Percentiles rank a stretch among this genome's conserved stretches.
Evolutionary conservation across 2,329 filamentous ascomycete species (phyloP).

Genomic region (Microsporum audouinii): DNA sequence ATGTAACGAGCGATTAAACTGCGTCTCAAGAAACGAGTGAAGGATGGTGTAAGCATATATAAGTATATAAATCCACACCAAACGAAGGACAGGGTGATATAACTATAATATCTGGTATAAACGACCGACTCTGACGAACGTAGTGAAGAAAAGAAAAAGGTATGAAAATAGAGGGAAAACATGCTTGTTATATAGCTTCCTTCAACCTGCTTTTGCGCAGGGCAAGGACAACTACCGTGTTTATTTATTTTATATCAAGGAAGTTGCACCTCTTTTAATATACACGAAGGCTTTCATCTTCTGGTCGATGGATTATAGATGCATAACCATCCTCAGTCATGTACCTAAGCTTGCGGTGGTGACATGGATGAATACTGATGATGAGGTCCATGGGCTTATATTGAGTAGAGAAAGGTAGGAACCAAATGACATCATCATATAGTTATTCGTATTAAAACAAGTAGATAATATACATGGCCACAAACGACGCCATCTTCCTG

Average conservation of each 20-base stretch:
- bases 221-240: neutral
- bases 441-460: neutral
- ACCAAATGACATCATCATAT: no score
- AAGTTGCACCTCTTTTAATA: neutral
- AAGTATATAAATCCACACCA: neutral
- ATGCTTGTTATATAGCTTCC: neutral
- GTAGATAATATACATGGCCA: neutral
- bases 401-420: no score
- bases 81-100: neutral
- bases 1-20: neutral
- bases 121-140: neutral
- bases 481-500: neutral
- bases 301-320: neutral
- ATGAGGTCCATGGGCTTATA: no score
- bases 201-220: no score
- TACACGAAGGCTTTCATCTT: neutral
- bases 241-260: neutral
- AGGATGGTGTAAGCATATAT: neutral
- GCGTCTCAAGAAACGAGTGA: neutral
- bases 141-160: neutral
- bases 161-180: neutral
- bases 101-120: neutral
- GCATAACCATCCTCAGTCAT: no score
- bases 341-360: no score
- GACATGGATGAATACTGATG: no score